These are phyloP conservation scores for Punica granatum DNA, from an alignment of 345 rosid genomes.

Conservation along the genomic window DNA sequence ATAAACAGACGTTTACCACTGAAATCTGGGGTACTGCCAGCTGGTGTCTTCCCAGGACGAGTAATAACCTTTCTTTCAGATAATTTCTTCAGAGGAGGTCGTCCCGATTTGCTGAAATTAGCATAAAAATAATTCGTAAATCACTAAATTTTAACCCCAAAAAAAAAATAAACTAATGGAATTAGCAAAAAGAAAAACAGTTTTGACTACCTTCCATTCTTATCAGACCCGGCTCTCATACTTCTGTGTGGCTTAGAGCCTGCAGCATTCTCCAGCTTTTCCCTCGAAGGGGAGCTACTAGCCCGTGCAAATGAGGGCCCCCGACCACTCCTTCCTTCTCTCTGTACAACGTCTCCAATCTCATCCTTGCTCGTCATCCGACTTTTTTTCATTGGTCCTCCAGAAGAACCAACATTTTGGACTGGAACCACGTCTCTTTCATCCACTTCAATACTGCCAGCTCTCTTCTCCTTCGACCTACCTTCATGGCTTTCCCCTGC, in stretches of 20 bases:
- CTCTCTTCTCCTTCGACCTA: slow-evolving; percentile 30
- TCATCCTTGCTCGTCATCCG: slow-evolving; percentile 31
- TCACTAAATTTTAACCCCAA: neutral
- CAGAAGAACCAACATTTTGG: slow-evolving; percentile 23
- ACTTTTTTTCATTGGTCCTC: slow-evolving; percentile 26
- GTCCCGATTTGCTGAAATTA: slow-evolving; percentile 43
- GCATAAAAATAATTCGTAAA: slow-evolving; percentile 9
- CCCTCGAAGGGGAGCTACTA: slow-evolving; percentile 29
- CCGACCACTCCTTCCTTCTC: slow-evolving; percentile 46
- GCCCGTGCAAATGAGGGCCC: slow-evolving; percentile 28
- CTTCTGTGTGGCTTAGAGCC: slow-evolving; percentile 34
- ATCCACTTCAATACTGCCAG: slow-evolving; percentile 21
- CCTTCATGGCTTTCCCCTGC: slow-evolving; percentile 33
- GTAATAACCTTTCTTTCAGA: slow-evolving; percentile 36
- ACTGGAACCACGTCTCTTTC: slow-evolving; percentile 19
- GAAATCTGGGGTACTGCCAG: slow-evolving; percentile 30
- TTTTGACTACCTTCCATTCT: slow-evolving; percentile 40
- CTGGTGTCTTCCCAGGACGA: slow-evolving; percentile 27
- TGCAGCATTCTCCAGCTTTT: slow-evolving; percentile 37
- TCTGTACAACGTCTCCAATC: slow-evolving; percentile 36
- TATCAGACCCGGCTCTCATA: slow-evolving; percentile 35
- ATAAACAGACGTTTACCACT: slow-evolving; percentile 19
- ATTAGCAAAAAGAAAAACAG: slow-evolving; percentile 6
- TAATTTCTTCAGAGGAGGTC: slow-evolving; percentile 52
- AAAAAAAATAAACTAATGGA: neutral